phyloP scores from a whole-genome alignment of 2,329 filamentous ascomycete genomes.

The Septoria linicola region DNA sequence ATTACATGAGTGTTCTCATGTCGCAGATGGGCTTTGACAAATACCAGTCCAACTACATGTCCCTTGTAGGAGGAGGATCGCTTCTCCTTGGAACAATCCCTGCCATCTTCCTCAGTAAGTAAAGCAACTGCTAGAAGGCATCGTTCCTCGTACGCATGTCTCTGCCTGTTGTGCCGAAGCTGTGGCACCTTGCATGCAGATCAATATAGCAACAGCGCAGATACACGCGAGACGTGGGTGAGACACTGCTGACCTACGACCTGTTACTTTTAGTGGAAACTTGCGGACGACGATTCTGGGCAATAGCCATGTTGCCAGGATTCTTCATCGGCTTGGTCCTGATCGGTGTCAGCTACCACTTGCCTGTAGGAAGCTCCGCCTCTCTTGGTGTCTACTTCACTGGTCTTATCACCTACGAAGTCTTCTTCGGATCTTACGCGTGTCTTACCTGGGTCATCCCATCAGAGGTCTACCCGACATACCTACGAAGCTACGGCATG shows the following conservation, averaged over 20 bases:
- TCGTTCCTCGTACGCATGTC: no score
- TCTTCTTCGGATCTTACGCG: conserved; percentile 58
- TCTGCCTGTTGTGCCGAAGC: no score
- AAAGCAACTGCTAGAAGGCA: no score
- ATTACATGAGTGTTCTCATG: conserved; percentile 71
- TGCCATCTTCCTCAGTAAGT: conserved; percentile 56
- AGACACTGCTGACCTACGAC: no score
- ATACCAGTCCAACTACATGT: conserved; percentile 69
- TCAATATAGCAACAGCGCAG: no score
- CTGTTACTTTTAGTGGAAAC: no score
- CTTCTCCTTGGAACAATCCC: conserved; percentile 56
- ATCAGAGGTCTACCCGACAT: conserved; percentile 69
- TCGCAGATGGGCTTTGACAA: conserved; percentile 64
- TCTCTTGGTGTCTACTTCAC: conserved; percentile 60
- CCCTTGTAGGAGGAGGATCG: conserved; percentile 66
- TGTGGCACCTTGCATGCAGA: no score
- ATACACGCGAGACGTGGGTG: no score
- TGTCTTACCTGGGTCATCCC: conserved; percentile 44
- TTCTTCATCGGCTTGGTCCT: conserved; percentile 69
- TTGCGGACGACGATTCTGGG: conserved; percentile 73
- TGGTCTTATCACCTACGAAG: conserved; percentile 67
- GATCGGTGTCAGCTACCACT: conserved; percentile 63
- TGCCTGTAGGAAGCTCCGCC: conserved; percentile 40
- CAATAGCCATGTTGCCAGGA: conserved; percentile 67
- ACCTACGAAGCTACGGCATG: conserved; percentile 72